Percentiles rank a stretch among this genome's conserved stretches.
Evolutionary conservation across 1,284 basidiomycete species (phyloP).

Genomic region (Phellinidium pouzarii): DNA sequence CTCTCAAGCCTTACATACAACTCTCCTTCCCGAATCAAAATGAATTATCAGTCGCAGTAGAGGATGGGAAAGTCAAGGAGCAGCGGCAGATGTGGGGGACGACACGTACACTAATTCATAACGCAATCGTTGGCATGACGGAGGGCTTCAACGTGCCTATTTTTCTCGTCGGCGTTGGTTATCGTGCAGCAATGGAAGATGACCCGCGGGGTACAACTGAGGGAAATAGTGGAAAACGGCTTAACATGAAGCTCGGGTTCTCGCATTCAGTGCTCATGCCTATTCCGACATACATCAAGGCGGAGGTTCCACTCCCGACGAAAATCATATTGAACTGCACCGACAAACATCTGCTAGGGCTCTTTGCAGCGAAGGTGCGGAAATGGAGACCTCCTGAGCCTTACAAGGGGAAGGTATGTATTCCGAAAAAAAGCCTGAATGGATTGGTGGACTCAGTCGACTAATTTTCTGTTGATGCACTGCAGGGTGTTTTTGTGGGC

Average conservation of each 20-base stretch:
- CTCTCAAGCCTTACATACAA: conserved; percentile 63
- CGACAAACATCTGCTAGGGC: conserved; percentile 74
- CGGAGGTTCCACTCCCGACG: conserved; percentile 63
- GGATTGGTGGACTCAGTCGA: no score
- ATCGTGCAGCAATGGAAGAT: conserved; percentile 81
- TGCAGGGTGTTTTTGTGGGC: conserved; percentile 85
- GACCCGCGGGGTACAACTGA: conserved; percentile 64
- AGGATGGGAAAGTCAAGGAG: conserved; percentile 63
- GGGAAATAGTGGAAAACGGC: conserved; percentile 52
- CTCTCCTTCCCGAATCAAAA: conserved; percentile 48
- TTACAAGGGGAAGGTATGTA: conserved; percentile 90
- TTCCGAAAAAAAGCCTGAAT: neutral
- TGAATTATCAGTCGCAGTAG: conserved; percentile 56
- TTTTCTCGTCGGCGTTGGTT: conserved; percentile 92
- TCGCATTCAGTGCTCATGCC: conserved; percentile 83
- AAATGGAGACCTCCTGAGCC: conserved; percentile 88
- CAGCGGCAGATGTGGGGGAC: conserved; percentile 92
- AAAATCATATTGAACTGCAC: conserved; percentile 65
- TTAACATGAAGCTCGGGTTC: conserved; percentile 89
- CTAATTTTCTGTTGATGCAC: neutral
- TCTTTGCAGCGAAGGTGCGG: conserved; percentile 85
- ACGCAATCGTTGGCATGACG: conserved; percentile 87
- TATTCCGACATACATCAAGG: conserved; percentile 75
- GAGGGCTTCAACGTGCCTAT: conserved; percentile 81
- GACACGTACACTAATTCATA: conserved; percentile 82